phyloP scores from a whole-genome alignment of 306 rosid genomes.

The Vicia sativa region DNA sequence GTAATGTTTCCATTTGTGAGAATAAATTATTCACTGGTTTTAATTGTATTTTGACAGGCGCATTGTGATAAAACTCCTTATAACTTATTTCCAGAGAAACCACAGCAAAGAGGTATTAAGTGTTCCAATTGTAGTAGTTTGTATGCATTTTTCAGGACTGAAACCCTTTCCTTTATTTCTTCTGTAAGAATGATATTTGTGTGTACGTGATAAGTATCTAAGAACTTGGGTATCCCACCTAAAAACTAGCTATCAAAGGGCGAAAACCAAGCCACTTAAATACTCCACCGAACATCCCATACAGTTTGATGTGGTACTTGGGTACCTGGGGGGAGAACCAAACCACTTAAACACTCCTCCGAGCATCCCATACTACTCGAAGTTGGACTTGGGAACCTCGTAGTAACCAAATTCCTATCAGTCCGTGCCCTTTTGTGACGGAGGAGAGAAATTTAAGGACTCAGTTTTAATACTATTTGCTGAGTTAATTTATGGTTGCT shows the following conservation, averaged over 20 bases:
- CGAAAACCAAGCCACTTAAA: not conserved
- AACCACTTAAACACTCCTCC: not conserved
- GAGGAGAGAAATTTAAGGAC: not conserved
- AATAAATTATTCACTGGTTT: constrained; percentile 29
- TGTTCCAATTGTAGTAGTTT: constrained; percentile 15
- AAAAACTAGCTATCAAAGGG: not conserved
- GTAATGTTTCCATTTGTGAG: constrained; percentile 29
- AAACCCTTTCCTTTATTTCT: constrained; percentile 4
- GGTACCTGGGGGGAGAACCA: not conserved
- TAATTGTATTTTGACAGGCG: constrained; percentile 71
- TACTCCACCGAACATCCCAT: not conserved
- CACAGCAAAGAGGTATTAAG: constrained; percentile 90
- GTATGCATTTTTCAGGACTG: constrained; percentile 16
- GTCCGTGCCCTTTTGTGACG: not conserved
- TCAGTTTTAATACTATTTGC: constrained; percentile 10
- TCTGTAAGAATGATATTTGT: not conserved
- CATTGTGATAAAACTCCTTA: constrained; percentile 86
- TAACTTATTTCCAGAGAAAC: constrained; percentile 89
- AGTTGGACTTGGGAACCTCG: not conserved
- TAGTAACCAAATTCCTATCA: not conserved
- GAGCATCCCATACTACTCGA: not conserved
- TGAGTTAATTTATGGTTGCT: constrained; percentile 1
- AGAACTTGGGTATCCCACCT: not conserved
- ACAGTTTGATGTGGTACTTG: not conserved
- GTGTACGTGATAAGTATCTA: not conserved